Evolutionary conservation across 106 monocot genomes (phyloP), one percentile per base, ranked within the genome.

Genomic region (Posidonia australis): DNA sequence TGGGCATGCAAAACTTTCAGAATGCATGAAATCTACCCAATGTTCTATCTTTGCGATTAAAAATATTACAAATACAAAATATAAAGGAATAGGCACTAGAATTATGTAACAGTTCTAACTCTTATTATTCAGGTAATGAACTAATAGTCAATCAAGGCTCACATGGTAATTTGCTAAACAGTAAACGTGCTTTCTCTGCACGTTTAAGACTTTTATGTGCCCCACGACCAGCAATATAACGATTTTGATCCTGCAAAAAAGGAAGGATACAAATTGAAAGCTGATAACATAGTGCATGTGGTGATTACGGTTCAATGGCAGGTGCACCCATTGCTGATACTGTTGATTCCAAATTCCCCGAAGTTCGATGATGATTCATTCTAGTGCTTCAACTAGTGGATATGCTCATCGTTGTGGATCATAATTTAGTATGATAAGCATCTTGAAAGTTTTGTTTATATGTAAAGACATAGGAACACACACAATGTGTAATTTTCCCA

Each of bases 141-240:
- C 9, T 11, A 27, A 12, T 16, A 46, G 14, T 24, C 5, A 7
- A 4, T 7, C 67, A 1, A 67, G 58, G 27, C 72, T 86, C 68
- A 89, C 93, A 79, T 74, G 89, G 89, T 54, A 89, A 59, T 78
- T 93, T 89, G 76, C 53, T 81, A 20, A 86, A 73, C 24, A 86
- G 56, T 43, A 64, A 31, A 56, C 93, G 78, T 18, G 93, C 89
- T 78, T 89, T 93, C 59, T 89, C 93, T 51, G 93, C 89, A 66
- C 89, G 89, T 51, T 89, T 93, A 61, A 93, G 64, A 76, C 86
- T 93, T 73, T 84, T 89, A 70, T 93, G 89, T 24, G 79, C 77
- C 54, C 93, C 89, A 67, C 89, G 73, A 64, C 82, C 88, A 72
- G 93, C 86, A 86, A 21, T 82, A 54, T 93, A 93, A 47, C 93